Conservation (phyloP, 1,284 basidiomycete species). For the Afroboletus lepidellus region DNA sequence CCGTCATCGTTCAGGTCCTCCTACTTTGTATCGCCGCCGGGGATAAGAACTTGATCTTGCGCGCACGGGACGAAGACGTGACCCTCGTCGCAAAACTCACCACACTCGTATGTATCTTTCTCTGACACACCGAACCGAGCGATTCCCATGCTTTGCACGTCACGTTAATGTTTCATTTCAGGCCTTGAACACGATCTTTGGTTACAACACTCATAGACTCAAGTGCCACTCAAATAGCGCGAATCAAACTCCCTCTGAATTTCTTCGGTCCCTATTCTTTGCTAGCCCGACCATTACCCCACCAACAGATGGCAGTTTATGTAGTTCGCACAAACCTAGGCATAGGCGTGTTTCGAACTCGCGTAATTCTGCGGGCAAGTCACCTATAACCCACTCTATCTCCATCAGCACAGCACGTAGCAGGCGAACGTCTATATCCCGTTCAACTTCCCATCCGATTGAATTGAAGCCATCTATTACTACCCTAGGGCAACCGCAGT, state of each 20-base stretch:
- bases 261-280: constrained; percentile 57
- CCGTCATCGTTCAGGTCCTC: constrained; percentile 62
- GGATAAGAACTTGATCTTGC: constrained; percentile 59
- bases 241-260: constrained; percentile 35
- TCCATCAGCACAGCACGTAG: constrained; percentile 24
- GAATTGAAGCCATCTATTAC: constrained; percentile 20
- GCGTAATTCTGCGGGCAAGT: constrained; percentile 20
- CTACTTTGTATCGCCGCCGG: constrained; percentile 62
- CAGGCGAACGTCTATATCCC: constrained; percentile 27
- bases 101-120: constrained; percentile 46
- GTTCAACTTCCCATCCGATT: constrained; percentile 18
- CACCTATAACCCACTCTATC: constrained; percentile 13
- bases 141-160: constrained; percentile 9
- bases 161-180: constrained; percentile 28
- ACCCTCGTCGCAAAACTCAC: constrained; percentile 52
- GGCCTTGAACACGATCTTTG: constrained; percentile 61
- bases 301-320: constrained; percentile 30
- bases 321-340: constrained; percentile 22
- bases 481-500: constrained; percentile 15
- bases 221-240: constrained; percentile 40
- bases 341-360: constrained; percentile 30
- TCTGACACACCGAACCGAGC: constrained; percentile 2
- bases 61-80: constrained; percentile 61
- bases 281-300: constrained; percentile 31
- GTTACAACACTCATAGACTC: constrained; percentile 54